These are phyloP conservation scores for Sclerotinia spermophila DNA, from an alignment of 2,329 filamentous ascomycete genomes.

Conservation along the genomic window DNA sequence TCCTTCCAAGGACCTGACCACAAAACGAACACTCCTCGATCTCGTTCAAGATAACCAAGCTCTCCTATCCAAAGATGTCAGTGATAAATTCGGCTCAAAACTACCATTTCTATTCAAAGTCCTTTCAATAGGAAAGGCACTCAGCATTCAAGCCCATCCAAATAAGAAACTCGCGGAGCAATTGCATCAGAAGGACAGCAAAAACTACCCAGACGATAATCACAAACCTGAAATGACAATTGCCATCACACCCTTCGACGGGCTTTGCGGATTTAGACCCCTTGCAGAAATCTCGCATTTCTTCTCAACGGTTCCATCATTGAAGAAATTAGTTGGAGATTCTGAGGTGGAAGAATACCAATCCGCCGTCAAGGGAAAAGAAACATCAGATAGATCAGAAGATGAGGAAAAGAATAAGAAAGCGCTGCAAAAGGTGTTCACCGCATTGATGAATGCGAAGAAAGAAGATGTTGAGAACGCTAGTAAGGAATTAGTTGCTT, in stretches of 20 bases:
- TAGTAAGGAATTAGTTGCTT: constrained; percentile 64
- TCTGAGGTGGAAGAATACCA: constrained; percentile 56
- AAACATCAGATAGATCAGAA: constrained; percentile 39
- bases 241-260: constrained; percentile 92
- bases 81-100: constrained; percentile 71
- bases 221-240: constrained; percentile 99
- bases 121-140: constrained; percentile 88
- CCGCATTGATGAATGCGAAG: constrained; percentile 73
- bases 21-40: constrained; percentile 81
- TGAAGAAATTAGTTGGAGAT: constrained; percentile 65
- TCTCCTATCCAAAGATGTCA: constrained; percentile 71
- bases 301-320: constrained; percentile 53
- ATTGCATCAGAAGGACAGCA: constrained; percentile 78
- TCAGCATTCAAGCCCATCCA: constrained; percentile 95
- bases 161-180: constrained; percentile 92
- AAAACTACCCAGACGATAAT: constrained; percentile 98
- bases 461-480: constrained; percentile 62
- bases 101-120: constrained; percentile 98
- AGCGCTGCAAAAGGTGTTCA: constrained; percentile 71
- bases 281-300: constrained; percentile 84
- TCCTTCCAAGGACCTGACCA: constrained; percentile 83
- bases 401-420: constrained; percentile 66
- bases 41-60: constrained; percentile 82
- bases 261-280: constrained; percentile 91
- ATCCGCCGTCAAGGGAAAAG: constrained; percentile 51